Evolutionary conservation across 805 yeast genomes (phyloP).

Genomic region (Jamesozyma hellenica): DNA sequence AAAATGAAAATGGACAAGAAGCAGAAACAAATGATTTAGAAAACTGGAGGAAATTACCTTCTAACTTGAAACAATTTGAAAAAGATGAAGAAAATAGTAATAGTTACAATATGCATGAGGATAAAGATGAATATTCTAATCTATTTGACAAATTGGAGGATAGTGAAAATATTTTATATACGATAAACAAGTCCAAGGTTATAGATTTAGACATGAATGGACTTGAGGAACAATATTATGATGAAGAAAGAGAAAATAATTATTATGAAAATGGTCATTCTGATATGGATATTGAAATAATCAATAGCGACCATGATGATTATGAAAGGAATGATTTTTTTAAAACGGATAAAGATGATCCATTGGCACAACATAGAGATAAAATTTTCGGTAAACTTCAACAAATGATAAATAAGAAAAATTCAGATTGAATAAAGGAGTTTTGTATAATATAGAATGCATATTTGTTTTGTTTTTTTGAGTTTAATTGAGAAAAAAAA

Average conservation of each 20-base stretch:
- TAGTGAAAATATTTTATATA: slow-evolving; percentile 16
- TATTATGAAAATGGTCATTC: too few relatives aligned
- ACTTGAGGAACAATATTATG: slow-evolving; percentile 7
- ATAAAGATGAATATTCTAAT: slow-evolving; percentile 10
- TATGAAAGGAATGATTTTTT: slow-evolving; percentile 47
- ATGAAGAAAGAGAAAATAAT: slow-evolving; percentile 70
- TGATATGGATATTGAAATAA: slow-evolving; percentile 25
- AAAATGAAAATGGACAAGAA: slow-evolving; percentile 9
- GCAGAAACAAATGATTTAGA: slow-evolving; percentile 1
- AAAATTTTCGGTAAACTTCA: slow-evolving; percentile 49
- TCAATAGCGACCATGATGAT: slow-evolving; percentile 35
- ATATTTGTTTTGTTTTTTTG: too few relatives aligned
- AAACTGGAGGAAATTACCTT: slow-evolving; percentile 3
- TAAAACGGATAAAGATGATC: slow-evolving; percentile 46
- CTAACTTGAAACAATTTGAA: slow-evolving; percentile 1
- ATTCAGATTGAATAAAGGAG: slow-evolving; percentile 3
- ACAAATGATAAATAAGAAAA: slow-evolving; percentile 42
- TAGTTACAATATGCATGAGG: background rate
- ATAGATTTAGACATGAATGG: slow-evolving; percentile 25
- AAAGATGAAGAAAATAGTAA: background rate
- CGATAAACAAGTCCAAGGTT: slow-evolving; percentile 20
- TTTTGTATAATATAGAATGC: too few relatives aligned
- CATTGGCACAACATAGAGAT: slow-evolving; percentile 55
- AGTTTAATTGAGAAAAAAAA: too few relatives aligned
- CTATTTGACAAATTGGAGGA: slow-evolving; percentile 18